Evolutionary conservation across 2,329 filamentous ascomycete genomes (phyloP), one percentile per base, ranked within the genome.

Genomic region (Harringtonia lauricola): DNA sequence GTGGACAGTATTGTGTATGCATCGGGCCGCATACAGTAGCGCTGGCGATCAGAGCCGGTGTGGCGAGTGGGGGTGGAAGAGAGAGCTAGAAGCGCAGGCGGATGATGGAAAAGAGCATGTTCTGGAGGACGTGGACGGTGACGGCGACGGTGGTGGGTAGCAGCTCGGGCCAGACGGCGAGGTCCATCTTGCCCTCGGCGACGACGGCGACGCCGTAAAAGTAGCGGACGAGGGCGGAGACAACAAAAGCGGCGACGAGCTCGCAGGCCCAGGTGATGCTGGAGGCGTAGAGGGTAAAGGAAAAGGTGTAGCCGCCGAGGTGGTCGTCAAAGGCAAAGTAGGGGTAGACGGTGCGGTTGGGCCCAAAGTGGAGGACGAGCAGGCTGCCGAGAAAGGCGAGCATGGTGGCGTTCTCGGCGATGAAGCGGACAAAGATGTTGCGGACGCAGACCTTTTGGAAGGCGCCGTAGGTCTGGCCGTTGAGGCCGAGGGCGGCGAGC

Each of bases 71-170:
- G 24, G 7, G 13, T 6, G 15, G 30, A 36, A 9, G 17, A 6
- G 14, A 31, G 30, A 10, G 14, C 35, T 59, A 65, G 52, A 83
- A 83, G 50, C 75, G 71, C 54, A 83, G 61, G 49, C 79, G 70
- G 30, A 82, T 74, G 53, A 83, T 83, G 37, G 76, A 79, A 61
- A 83, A 83, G 44, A 83, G 60, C 79, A 83, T 83, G 57, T 83
- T 83, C 62, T 83, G 79, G 59, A 83, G 56, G 41, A 83, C 79
- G 53, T 83, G 79, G 57, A 83, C 63, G 64, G 76, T 77, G 19
- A 82, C 79, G 19, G 74, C 76, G 18, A 80, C 74, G 43, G 74
- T 75, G 3, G 79, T 81, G 17, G 79, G 79, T 53, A 83, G 59
- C 54, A 83, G 59, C 63, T 83, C 79, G 2, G 79, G 79, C 75